phyloP scores from a whole-genome alignment of 1,284 basidiomycete species.

The Spongiforma sp. region DNA sequence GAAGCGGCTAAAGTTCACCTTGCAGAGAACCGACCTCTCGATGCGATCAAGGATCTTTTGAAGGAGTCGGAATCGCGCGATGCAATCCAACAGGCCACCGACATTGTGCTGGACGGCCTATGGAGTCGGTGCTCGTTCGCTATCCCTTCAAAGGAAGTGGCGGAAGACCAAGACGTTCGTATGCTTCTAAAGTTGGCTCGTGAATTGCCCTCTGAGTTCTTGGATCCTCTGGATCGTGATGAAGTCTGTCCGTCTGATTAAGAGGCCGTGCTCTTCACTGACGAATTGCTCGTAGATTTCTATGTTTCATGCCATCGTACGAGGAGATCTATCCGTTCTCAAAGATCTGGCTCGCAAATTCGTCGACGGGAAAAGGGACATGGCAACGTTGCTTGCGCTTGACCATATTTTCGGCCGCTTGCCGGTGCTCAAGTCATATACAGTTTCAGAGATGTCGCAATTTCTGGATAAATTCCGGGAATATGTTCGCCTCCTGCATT shows the following conservation, averaged over 20 bases:
- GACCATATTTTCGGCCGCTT: constrained; percentile 29
- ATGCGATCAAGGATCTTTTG: constrained; percentile 55
- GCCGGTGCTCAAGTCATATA: constrained; percentile 16
- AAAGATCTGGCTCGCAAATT: constrained; percentile 17
- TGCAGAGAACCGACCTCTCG: constrained; percentile 50
- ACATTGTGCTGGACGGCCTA: constrained; percentile 30
- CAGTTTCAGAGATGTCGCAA: constrained; percentile 32
- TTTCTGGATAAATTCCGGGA: constrained; percentile 41
- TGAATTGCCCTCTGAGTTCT: constrained; percentile 18
- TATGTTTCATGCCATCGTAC: constrained; percentile 31
- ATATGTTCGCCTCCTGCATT: constrained; percentile 43
- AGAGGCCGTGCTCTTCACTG: not conserved
- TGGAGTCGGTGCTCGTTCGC: constrained; percentile 35
- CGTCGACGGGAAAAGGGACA: constrained; percentile 1
- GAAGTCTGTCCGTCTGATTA: constrained; percentile 17
- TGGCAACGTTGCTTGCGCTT: constrained; percentile 30
- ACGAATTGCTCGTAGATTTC: constrained; percentile 19
- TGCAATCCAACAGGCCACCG: constrained; percentile 39
- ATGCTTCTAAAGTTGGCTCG: constrained; percentile 23
- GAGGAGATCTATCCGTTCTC: constrained; percentile 14
- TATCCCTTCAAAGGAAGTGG: constrained; percentile 14
- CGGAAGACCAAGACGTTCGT: constrained; percentile 3
- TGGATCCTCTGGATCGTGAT: constrained; percentile 20
- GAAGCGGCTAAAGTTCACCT: constrained; percentile 66
- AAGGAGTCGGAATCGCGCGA: constrained; percentile 36